These are phyloP conservation scores for Colletotrichum brevisporum DNA, from an alignment of 2,329 filamentous ascomycete species.

Conservation along the genomic window DNA sequence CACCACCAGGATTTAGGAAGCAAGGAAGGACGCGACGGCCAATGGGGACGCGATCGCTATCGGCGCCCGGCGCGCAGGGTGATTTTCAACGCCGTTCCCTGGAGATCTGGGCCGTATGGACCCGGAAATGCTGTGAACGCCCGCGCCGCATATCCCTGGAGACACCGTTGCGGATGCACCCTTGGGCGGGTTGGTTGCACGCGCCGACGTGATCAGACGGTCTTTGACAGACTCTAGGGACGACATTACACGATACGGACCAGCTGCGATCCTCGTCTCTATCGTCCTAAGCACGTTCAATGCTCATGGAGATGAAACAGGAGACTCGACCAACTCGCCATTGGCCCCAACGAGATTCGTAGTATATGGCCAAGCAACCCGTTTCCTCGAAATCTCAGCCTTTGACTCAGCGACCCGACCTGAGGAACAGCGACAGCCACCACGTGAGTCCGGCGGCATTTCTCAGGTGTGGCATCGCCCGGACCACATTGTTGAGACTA, in stretches of 20 bases:
- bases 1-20: background rate
- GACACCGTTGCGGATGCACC: background rate
- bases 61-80: slow-evolving; percentile 6
- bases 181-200: background rate
- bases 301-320: background rate
- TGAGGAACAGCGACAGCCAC: background rate
- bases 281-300: background rate
- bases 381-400: background rate
- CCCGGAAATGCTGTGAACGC: slow-evolving; percentile 19
- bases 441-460: background rate
- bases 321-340: background rate
- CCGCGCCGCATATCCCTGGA: slow-evolving; percentile 8
- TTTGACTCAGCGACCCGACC: background rate
- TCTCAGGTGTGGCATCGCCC: background rate
- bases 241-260: background rate
- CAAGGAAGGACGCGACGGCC: slow-evolving; percentile 4
- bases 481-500: background rate
- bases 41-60: slow-evolving; percentile 11
- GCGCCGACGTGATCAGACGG: slow-evolving; percentile 16
- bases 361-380: no score
- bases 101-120: slow-evolving; percentile 27
- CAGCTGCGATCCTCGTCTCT: background rate
- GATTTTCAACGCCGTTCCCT: slow-evolving; percentile 21
- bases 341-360: no score
- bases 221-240: background rate